Conservation (phyloP, 179 eudicot genomes). For the Heliamphora pulchella region DNA sequence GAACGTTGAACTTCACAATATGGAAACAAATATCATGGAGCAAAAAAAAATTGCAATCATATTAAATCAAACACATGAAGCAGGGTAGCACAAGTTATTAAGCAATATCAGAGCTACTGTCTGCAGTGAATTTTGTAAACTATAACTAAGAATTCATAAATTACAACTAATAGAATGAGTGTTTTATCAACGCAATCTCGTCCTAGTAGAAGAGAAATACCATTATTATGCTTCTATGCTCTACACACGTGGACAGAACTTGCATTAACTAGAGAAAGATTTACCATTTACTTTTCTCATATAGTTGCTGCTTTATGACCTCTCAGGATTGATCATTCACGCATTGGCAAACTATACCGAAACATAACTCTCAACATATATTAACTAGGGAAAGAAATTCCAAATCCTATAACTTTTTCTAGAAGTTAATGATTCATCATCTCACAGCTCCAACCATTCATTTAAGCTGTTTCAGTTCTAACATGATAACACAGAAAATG, state of each 20-base stretch:
- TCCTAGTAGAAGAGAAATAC: not conserved
- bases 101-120: not conserved
- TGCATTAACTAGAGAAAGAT: not conserved
- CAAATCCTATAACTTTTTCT: not conserved
- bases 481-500: constrained; percentile 5
- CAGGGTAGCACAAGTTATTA: not conserved
- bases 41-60: not conserved
- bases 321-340: not conserved
- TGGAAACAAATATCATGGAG: not conserved
- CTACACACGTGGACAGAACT: not conserved
- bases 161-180: not conserved
- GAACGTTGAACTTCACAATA: not conserved
- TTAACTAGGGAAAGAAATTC: not conserved
- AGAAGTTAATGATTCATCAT: not conserved
- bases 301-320: not conserved
- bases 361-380: not conserved
- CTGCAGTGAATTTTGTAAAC: not conserved
- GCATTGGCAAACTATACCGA: not conserved
- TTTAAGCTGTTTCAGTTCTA: constrained; percentile 4
- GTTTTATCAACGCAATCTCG: not conserved
- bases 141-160: not conserved
- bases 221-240: not conserved
- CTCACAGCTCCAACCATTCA: not conserved
- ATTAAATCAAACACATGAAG: not conserved
- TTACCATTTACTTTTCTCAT: not conserved